Percentiles rank a stretch among this genome's conserved stretches.
phyloP scores from a whole-genome alignment of 108 stramenopile species.

The Nitzschia sp. region DNA sequence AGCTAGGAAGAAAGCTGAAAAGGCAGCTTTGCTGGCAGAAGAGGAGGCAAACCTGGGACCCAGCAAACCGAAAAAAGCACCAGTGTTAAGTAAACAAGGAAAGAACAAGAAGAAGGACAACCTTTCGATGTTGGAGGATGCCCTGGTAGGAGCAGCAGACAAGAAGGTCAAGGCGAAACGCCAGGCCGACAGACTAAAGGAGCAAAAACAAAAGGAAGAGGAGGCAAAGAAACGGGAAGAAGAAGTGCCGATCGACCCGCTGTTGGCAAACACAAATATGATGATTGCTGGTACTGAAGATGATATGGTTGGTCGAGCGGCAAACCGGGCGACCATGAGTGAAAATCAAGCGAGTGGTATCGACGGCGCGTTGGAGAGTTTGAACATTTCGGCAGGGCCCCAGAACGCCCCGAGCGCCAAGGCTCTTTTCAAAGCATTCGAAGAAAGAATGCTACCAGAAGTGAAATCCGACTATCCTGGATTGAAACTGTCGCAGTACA shows the following conservation, averaged over 20 bases:
- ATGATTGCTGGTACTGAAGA: slow-evolving; percentile 49
- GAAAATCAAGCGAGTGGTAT: slow-evolving; percentile 64
- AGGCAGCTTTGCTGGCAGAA: slow-evolving; percentile 63
- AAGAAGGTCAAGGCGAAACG: slow-evolving; percentile 77
- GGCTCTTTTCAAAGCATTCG: slow-evolving; percentile 86
- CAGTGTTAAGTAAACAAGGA: slow-evolving; percentile 10
- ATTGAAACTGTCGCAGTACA: slow-evolving; percentile 89
- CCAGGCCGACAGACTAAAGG: slow-evolving; percentile 45
- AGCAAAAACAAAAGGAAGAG: slow-evolving; percentile 48
- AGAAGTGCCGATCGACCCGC: slow-evolving; percentile 55
- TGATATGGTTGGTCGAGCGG: slow-evolving; percentile 49
- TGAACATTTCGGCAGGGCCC: slow-evolving; percentile 37
- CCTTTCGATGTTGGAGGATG: slow-evolving; percentile 69
- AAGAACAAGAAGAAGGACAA: slow-evolving; percentile 47
- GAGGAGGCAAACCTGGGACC: slow-evolving; percentile 61
- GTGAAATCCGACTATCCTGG: slow-evolving; percentile 89
- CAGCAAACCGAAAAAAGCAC: slow-evolving; percentile 33
- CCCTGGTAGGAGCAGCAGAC: slow-evolving; percentile 76
- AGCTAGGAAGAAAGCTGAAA: slow-evolving; percentile 70
- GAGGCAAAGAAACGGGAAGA: slow-evolving; percentile 35
- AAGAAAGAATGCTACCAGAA: slow-evolving; percentile 80
- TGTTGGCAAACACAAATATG: slow-evolving; percentile 64
- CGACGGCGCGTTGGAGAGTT: slow-evolving; percentile 50
- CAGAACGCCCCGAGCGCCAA: slow-evolving; percentile 63
- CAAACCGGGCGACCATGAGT: slow-evolving; percentile 53